phyloP scores from a whole-genome alignment of 2,329 filamentous ascomycete genomes.

The Fusarium drepaniforme region DNA sequence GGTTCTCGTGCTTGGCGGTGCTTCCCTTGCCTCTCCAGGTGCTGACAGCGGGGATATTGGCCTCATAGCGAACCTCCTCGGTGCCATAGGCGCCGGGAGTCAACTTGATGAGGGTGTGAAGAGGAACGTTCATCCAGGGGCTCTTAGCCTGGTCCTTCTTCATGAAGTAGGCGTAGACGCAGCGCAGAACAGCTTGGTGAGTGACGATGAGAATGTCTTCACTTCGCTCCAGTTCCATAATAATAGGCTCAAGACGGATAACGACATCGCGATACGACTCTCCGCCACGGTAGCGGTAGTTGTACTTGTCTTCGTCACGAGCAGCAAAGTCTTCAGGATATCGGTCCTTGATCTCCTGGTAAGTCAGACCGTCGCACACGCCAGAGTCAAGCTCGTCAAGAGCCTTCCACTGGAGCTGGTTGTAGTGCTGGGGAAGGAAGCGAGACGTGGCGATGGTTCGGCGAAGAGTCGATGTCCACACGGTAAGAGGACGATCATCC shows the following conservation, averaged over 20 bases:
- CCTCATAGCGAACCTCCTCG: slow-evolving; percentile 87
- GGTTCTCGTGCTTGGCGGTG: slow-evolving; percentile 87
- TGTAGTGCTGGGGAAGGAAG: slow-evolving; percentile 83
- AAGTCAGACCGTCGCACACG: slow-evolving; percentile 96
- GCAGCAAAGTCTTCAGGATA: slow-evolving; percentile 96
- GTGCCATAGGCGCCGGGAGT: slow-evolving; percentile 96
- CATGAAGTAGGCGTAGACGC: slow-evolving; percentile 99
- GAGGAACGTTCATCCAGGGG: slow-evolving; percentile 98
- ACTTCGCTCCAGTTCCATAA: slow-evolving; percentile 97
- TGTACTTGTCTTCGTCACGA: slow-evolving; percentile 98
- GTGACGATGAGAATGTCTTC: slow-evolving; percentile 99
- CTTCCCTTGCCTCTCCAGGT: slow-evolving; percentile 97
- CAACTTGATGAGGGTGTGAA: slow-evolving; percentile 96
- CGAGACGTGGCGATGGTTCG: slow-evolving; percentile 93
- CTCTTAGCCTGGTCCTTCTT: slow-evolving; percentile 93
- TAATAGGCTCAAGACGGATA: slow-evolving; percentile 97
- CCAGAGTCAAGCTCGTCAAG: slow-evolving; percentile 97
- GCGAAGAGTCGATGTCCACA: slow-evolving; percentile 74
- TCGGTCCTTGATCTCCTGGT: slow-evolving; percentile 90
- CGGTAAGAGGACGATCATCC: slow-evolving; percentile 71
- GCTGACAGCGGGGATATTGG: slow-evolving; percentile 94
- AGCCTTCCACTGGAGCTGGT: slow-evolving; percentile 98
- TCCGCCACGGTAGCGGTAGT: slow-evolving; percentile 97
- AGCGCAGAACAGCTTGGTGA: slow-evolving; percentile 95
- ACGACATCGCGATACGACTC: slow-evolving; percentile 97